These are phyloP conservation scores for Handroanthus guayacan DNA, from an alignment of 257 asterid species.

Conservation along the genomic window DNA sequence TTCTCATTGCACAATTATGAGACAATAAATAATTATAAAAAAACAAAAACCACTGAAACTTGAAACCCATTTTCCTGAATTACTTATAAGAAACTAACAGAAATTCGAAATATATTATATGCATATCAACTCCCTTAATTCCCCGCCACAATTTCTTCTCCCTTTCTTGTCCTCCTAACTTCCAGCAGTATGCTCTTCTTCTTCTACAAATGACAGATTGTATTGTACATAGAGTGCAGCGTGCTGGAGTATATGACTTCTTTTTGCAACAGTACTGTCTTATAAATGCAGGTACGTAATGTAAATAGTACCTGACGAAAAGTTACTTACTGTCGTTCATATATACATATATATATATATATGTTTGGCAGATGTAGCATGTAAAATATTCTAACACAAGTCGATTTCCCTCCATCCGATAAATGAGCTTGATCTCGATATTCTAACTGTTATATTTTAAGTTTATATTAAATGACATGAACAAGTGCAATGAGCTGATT, in stretches of 20 bases:
- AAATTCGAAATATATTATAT: slow-evolving; percentile 33
- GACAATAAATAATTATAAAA: neutral
- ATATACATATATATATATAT: too few species aligned
- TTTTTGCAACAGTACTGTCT: neutral
- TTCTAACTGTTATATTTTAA: too few species aligned
- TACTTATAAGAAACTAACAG: slow-evolving; percentile 29
- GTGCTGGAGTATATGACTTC: neutral
- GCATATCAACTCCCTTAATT: neutral
- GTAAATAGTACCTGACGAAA: too few species aligned
- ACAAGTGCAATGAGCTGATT: too few species aligned
- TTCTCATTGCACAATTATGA: slow-evolving; percentile 44
- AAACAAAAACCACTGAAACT: neutral
- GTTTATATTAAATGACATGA: too few species aligned
- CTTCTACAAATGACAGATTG: neutral
- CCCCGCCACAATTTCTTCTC: neutral
- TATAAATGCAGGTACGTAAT: too few species aligned
- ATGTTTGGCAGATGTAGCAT: too few species aligned
- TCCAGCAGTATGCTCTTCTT: neutral
- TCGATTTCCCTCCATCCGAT: too few species aligned
- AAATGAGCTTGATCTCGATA: too few species aligned
- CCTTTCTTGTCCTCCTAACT: neutral
- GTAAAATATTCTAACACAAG: too few species aligned
- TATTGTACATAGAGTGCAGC: neutral
- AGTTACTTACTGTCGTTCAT: too few species aligned
- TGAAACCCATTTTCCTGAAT: neutral